Evolutionary conservation across 495 filamentous ascomycete genomes (phyloP), one percentile per base, ranked within the genome.

Genomic region (Letharia columbiana): DNA sequence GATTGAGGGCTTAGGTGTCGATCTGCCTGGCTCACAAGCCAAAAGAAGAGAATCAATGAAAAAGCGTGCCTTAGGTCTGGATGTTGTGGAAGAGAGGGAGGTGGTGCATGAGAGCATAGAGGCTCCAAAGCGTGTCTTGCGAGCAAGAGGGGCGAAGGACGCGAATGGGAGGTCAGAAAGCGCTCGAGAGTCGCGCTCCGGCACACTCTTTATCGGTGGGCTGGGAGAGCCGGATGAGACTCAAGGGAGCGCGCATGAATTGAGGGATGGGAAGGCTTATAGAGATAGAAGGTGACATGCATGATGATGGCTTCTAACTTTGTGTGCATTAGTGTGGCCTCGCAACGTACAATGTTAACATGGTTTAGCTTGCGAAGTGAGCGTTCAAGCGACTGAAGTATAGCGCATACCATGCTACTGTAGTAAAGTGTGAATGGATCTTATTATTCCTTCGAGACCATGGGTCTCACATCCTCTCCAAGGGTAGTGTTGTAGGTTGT

Each of bases 11-110:
- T 74, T 70, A 72, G 17, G 75, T 70, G 52, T 67, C 44, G 31
- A 79, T 72, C 60, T 77, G 71, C 59, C 67, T 60, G 50, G 75
- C 68, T 20, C 65, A 67, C 33, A 82, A 79, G 61, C 73, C 52
- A 23, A 61, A 28, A 41, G 72, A 65, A 49, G 60, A 50, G 57
- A 63, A 6, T 64, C 56, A 15, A 12, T 45, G 11, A 56, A 61
- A 28, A 52, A 64, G 45, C 60, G 64, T 40, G 52, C 62, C 20
- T 15, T 59, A 3, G 64, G 28, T 45, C 17, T 68, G 4, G 56
- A 57, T 42, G 69, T 77, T 74, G 13, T 78, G 75, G 33, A 72
- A 73, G 40, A 73, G 69, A 49, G 70, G 65, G 35, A 77, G 31
- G 35, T 18, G 49, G 64, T 62, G n/a, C 11, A 61, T 20, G 64